Percentiles rank a stretch among this genome's conserved stretches.
phyloP scores from a whole-genome alignment of 345 rosid species.

The Xanthoceras sorbifolium region DNA sequence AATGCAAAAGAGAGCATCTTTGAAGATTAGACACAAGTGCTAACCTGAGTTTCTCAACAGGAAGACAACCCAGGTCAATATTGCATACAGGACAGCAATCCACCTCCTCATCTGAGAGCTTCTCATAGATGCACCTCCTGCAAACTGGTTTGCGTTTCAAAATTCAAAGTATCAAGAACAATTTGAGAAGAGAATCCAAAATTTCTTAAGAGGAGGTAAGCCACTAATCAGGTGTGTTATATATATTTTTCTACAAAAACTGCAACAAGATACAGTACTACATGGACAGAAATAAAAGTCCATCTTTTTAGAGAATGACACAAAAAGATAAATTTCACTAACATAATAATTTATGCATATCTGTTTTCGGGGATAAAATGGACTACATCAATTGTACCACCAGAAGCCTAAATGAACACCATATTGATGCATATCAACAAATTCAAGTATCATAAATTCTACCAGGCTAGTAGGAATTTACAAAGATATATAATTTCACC shows the following conservation, averaged over 20 bases:
- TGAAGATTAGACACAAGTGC: constrained; percentile 2
- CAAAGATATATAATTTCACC: background rate
- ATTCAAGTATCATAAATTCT: background rate
- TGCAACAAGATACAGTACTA: background rate
- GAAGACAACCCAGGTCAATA: constrained; percentile 63
- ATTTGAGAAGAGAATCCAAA: background rate
- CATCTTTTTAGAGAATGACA: background rate
- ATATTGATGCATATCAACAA: background rate
- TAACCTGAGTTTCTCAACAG: constrained; percentile 72
- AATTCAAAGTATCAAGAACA: constrained; percentile 20
- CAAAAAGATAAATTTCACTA: background rate
- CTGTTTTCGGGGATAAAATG: background rate
- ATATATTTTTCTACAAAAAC: background rate
- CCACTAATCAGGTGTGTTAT: background rate
- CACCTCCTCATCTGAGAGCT: constrained; percentile 65
- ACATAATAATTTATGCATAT: background rate
- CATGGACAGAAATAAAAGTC: background rate
- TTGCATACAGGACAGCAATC: constrained; percentile 76
- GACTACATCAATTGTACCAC: background rate
- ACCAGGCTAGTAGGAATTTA: background rate
- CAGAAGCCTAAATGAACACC: no score
- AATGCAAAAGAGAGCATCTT: background rate
- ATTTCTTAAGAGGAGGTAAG: background rate
- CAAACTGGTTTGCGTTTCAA: constrained; percentile 51
- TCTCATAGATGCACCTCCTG: constrained; percentile 72